These are phyloP conservation scores for Croton laevigatus DNA, from an alignment of 441 rosid genomes.

Conservation along the genomic window DNA sequence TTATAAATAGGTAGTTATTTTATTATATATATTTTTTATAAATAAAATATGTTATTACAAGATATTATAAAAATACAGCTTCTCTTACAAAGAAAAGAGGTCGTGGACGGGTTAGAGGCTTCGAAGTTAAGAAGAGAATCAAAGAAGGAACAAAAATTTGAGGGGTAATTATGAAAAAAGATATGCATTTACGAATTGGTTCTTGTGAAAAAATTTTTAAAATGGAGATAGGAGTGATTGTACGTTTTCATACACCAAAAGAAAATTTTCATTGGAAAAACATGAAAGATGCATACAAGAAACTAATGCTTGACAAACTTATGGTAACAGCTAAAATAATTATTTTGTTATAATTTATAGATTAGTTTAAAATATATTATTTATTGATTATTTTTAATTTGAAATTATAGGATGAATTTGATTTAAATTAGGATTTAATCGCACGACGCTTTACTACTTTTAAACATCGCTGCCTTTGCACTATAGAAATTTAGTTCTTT, in stretches of 20 bases:
- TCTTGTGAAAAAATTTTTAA: background rate
- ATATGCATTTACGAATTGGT: background rate
- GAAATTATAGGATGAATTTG: conserved; percentile 3
- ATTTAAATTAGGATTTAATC: background rate
- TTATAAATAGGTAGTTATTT: too few relatives aligned
- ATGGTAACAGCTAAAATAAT: background rate
- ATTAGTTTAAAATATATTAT: background rate
- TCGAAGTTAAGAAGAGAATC: background rate
- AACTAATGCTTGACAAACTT: background rate
- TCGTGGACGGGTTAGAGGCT: background rate
- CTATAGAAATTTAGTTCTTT: background rate
- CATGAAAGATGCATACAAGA: background rate
- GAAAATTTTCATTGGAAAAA: background rate
- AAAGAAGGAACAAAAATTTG: background rate
- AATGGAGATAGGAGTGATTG: background rate
- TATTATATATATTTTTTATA: too few relatives aligned
- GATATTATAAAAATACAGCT: background rate
- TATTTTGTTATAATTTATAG: background rate
- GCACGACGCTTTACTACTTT: background rate
- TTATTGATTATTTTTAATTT: background rate
- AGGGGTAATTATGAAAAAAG: background rate
- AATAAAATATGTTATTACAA: too few relatives aligned
- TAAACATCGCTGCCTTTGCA: background rate
- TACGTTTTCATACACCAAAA: background rate
- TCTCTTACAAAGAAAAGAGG: background rate